These are phyloP conservation scores for Hymenoscyphus linearis DNA, from an alignment of 2,329 filamentous ascomycete species.

Conservation along the genomic window DNA sequence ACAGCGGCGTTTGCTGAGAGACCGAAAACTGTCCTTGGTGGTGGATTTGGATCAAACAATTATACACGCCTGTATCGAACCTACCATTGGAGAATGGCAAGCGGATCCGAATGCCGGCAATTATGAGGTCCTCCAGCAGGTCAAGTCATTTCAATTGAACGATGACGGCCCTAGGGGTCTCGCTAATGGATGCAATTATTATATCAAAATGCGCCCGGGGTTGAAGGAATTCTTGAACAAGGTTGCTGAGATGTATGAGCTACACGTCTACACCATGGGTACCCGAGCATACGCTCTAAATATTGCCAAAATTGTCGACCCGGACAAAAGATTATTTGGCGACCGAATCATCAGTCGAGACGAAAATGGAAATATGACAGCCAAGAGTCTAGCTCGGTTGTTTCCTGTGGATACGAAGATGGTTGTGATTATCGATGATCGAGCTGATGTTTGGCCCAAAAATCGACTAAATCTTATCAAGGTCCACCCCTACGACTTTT, in stretches of 20 bases:
- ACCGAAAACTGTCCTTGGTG: constrained; percentile 83
- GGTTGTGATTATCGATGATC: constrained; percentile 98
- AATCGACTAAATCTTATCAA: constrained; percentile 93
- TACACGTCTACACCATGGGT: constrained; percentile 99
- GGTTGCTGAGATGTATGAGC: constrained; percentile 77
- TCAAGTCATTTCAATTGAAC: constrained; percentile 79
- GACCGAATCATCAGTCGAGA: constrained; percentile 94
- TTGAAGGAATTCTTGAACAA: constrained; percentile 73
- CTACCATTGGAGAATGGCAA: constrained; percentile 94
- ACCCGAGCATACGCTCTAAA: constrained; percentile 92
- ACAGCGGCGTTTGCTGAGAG: constrained; percentile 73
- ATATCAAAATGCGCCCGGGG: constrained; percentile 94
- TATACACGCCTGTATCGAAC: constrained; percentile 96
- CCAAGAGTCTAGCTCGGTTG: constrained; percentile 82
- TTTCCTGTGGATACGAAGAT: constrained; percentile 98
- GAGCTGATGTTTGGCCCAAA: constrained; percentile 88
- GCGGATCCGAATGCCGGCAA: constrained; percentile 84
- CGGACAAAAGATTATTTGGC: constrained; percentile 81
- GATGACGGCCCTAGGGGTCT: constrained; percentile 74
- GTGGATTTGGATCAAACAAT: constrained; percentile 98
- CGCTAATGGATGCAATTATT: constrained; percentile 80
- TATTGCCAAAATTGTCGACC: constrained; percentile 90
- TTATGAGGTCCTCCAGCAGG: constrained; percentile 82
- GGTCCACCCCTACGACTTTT: constrained; percentile 94
- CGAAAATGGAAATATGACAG: constrained; percentile 88